Evolutionary conservation across 345 rosid genomes (phyloP).

Genomic region (Carallia brachiata): DNA sequence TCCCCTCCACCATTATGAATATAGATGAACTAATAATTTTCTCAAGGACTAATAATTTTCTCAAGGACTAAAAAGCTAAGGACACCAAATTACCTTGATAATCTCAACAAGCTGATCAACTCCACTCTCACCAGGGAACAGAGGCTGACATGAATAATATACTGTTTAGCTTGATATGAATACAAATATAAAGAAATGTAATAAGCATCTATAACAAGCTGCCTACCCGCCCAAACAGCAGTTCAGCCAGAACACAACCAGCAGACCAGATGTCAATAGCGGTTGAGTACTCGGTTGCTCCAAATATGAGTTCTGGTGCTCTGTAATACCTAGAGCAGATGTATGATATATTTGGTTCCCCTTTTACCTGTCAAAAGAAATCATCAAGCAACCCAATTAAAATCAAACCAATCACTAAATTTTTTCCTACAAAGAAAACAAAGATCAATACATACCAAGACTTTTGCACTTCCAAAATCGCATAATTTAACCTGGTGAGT

Average conservation of each 20-base stretch:
- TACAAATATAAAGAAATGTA: constrained; percentile 6
- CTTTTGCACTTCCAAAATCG: constrained; percentile 99
- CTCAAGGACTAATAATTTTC: neutral
- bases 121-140: constrained; percentile 97
- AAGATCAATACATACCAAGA: constrained; percentile 56
- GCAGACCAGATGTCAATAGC: constrained; percentile 99
- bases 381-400: constrained; percentile 7
- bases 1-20: neutral
- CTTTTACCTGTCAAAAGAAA: constrained; percentile 71
- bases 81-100: constrained; percentile 62
- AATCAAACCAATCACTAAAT: neutral
- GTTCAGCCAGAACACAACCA: constrained; percentile 92
- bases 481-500: constrained; percentile 97
- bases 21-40: neutral
- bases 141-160: constrained; percentile 53
- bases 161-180: neutral
- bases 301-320: constrained; percentile 98
- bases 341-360: constrained; percentile 95
- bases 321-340: constrained; percentile 96
- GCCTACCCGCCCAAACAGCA: constrained; percentile 85
- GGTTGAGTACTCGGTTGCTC: constrained; percentile 90
- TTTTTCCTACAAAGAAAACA: neutral
- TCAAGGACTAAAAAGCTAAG: neutral
- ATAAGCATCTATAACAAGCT: constrained; percentile 2
- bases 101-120: constrained; percentile 98